Evolutionary conservation across 2,329 filamentous ascomycete species (phyloP).

Genomic region (Pseudopyricularia javanii): DNA sequence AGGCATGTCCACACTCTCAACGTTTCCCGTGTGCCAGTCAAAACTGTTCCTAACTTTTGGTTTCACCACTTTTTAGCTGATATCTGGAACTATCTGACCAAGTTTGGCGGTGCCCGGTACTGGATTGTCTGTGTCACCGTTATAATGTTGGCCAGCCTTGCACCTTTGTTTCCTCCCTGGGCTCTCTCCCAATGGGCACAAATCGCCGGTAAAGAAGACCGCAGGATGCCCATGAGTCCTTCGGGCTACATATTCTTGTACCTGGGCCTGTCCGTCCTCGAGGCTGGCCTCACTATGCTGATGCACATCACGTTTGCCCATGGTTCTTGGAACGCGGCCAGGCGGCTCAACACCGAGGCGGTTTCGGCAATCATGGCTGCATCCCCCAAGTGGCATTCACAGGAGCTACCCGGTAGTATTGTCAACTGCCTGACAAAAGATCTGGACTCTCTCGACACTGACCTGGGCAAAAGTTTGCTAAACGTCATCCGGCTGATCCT

Average conservation of each 20-base stretch:
- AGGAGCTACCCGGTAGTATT: slow-evolving; percentile 65
- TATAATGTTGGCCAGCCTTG: background rate
- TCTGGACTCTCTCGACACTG: slow-evolving; percentile 79
- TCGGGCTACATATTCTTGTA: slow-evolving; percentile 29
- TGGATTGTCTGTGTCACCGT: background rate
- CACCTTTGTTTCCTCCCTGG: background rate
- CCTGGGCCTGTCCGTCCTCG: slow-evolving; percentile 27
- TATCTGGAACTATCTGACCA: background rate
- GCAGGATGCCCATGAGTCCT: background rate
- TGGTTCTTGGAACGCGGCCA: slow-evolving; percentile 44
- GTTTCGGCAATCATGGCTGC: slow-evolving; percentile 39
- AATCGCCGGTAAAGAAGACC: background rate
- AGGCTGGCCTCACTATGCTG: slow-evolving; percentile 24
- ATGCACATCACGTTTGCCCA: background rate
- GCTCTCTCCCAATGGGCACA: background rate
- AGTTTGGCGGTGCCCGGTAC: background rate
- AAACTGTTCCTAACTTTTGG: background rate
- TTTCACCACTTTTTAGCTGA: background rate
- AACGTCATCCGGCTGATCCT: slow-evolving; percentile 5
- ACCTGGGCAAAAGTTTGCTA: slow-evolving; percentile 46
- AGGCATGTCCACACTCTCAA: background rate
- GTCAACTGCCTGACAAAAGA: slow-evolving; percentile 96
- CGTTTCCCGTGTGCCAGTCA: background rate
- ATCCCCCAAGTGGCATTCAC: slow-evolving; percentile 44
- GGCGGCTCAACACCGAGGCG: slow-evolving; percentile 37